Evolutionary conservation across 192 early-diverging fungal genomes (phyloP).

Genomic region (Coemansia sp.): DNA sequence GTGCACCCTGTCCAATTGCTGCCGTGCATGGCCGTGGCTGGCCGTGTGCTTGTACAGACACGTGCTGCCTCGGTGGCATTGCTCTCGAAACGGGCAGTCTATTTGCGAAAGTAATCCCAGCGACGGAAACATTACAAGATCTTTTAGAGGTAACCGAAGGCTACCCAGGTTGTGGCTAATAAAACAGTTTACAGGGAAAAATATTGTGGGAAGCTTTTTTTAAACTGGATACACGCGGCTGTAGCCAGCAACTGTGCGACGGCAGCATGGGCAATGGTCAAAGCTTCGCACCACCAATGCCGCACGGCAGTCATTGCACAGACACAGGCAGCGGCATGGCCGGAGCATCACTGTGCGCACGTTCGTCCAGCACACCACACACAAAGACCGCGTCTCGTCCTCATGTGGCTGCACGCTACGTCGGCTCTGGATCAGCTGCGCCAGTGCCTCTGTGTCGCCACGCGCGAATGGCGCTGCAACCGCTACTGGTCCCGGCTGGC

Average conservation of each 20-base stretch:
- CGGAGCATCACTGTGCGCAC: slow-evolving; percentile 48
- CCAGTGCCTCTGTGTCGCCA: slow-evolving; percentile 30
- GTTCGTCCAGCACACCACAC: slow-evolving; percentile 45
- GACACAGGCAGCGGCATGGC: slow-evolving; percentile 47
- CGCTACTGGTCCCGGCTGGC: not conserved
- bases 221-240: slow-evolving; percentile 51
- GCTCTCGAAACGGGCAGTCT: slow-evolving; percentile 30
- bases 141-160: not conserved
- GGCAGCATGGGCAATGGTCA: slow-evolving; percentile 53
- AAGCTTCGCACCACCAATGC: slow-evolving; percentile 42
- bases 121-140: slow-evolving; percentile 34
- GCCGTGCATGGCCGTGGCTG: not conserved
- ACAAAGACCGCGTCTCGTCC: slow-evolving; percentile 26
- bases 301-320: slow-evolving; percentile 48
- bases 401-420: slow-evolving; percentile 6
- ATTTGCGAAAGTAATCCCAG: slow-evolving; percentile 25
- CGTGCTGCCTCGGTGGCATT: slow-evolving; percentile 26
- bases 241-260: slow-evolving; percentile 36
- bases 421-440: slow-evolving; percentile 40
- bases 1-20: not conserved
- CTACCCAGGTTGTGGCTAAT: not conserved
- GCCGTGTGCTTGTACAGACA: slow-evolving; percentile 25
- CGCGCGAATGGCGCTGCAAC: slow-evolving; percentile 26
- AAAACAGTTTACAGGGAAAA: not conserved
- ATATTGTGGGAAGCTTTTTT: not conserved